These are phyloP conservation scores for Oryza punctata DNA, from an alignment of 176 grass and related monocot genomes.

Conservation along the genomic window DNA sequence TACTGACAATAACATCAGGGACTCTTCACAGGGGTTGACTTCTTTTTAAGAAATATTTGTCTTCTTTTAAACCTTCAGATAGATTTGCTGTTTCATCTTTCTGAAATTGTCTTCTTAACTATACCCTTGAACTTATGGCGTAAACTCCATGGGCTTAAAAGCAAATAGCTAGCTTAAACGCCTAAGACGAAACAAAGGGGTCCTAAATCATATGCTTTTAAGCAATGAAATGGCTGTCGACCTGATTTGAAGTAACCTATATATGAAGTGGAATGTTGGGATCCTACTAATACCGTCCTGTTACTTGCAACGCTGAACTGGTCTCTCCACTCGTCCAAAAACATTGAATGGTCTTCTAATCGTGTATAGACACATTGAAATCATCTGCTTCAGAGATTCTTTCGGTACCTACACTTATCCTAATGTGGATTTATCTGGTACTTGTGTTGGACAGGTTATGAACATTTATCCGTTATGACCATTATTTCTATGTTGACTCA, in stretches of 20 bases:
- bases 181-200: too few species aligned
- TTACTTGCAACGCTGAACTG: not conserved
- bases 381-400: not conserved
- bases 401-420: not conserved
- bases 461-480: not conserved
- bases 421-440: not conserved
- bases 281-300: not conserved
- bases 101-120: too few species aligned
- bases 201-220: not conserved
- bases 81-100: too few species aligned
- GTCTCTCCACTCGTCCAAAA: not conserved
- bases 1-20: too few species aligned
- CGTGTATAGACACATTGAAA: not conserved
- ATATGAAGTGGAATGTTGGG: not conserved
- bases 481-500: not conserved
- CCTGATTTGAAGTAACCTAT: not conserved
- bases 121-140: too few species aligned
- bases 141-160: too few species aligned
- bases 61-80: too few species aligned
- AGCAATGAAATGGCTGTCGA: not conserved
- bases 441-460: not conserved
- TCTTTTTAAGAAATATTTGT: too few species aligned
- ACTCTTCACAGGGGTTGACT: too few species aligned
- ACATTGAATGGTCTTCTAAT: not conserved
- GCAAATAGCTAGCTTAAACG: too few species aligned